Base-by-base conservation (phyloP, 768 basidiomycete species). In the Pisolithus orientalis region DNA sequence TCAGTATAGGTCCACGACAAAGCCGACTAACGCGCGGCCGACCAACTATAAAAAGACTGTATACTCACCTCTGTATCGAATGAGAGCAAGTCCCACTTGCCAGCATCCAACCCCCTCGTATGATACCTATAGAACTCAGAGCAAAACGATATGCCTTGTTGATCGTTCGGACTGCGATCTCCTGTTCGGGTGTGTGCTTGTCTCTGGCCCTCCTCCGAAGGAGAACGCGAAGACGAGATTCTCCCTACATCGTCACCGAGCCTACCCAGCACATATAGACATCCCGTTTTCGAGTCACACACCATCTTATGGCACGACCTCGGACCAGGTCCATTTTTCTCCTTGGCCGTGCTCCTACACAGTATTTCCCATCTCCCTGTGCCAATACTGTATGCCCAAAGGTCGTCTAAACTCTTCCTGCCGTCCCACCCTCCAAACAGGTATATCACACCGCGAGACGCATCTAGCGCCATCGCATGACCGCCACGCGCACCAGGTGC, bases 361-460 rank as follows among this genome's bases (percentile, higher is more conserved):
- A 90, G 69, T 17, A 83, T 58, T 6, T 68, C 70, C 89, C 89
- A 92, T 47, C 72, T 70, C 47, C 83, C 79, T 8, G 75, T 70
- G 31, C 68, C 70, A 61, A 87, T 76, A 55, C 75, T 74, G 61
- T 87, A 90, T 39, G 75, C 72, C 89, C 89, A 91, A 55, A 90
- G 85, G 64, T 92, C 89, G 60, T 87, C 84, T 29, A 91, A 69
- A 46, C 80, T 82, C 53, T 78, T 81, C 50, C 80, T 67, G 1
- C 90, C 87, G 54, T 89, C 80, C 81, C 84, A 91, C 0, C 90
- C 90, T 1, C 89, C 90, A 50, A 89, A 80, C 21, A 91, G 74
- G 62, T 90, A 90, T 28, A 91, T 80, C 42, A 77, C 65, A 6
- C 79, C 78, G 38, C 79, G 75, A 7, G 76, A 72, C 24, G 76